Evolutionary conservation across 345 rosid species (phyloP).

Genomic region (Adansonia digitata): DNA sequence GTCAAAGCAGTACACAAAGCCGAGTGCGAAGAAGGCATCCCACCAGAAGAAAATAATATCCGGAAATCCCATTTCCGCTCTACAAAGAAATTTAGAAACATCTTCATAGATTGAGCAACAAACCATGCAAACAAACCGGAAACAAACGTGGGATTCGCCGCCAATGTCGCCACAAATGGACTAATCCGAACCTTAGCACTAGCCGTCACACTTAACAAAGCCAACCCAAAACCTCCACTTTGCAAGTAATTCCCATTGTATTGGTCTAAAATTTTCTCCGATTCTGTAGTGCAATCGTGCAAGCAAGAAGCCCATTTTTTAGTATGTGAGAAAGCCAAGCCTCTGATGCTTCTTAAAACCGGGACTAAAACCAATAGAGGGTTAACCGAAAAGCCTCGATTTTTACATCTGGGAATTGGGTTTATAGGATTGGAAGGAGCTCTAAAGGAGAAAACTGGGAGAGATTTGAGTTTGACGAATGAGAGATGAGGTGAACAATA

Average conservation of each 20-base stretch:
- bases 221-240: conserved; percentile 57
- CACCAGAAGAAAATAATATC: conserved; percentile 73
- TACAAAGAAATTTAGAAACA: conserved; percentile 70
- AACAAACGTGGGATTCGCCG: conserved; percentile 82
- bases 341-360: conserved; percentile 37
- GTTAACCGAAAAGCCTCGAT: conserved; percentile 14
- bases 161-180: conserved; percentile 69
- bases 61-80: conserved; percentile 90
- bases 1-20: conserved; percentile 86
- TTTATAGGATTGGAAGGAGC: conserved; percentile 25
- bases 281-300: conserved; percentile 34
- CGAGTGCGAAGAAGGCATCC: conserved; percentile 95
- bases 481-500: conserved; percentile 17
- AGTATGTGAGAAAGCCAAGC: conserved; percentile 39
- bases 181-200: conserved; percentile 65
- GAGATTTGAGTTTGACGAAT: conserved; percentile 25
- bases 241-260: conserved; percentile 29
- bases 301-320: conserved; percentile 45
- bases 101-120: conserved; percentile 64
- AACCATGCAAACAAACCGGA: conserved; percentile 78
- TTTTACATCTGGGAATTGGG: conserved; percentile 15
- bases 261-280: conserved; percentile 27
- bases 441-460: conserved; percentile 29
- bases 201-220: conserved; percentile 63
- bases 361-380: conserved; percentile 38